Percentiles rank a stretch among this genome's conserved stretches.
Evolutionary conservation across 352 stramenopile species (phyloP).

Genomic region (Phytopythium ostracodes): DNA sequence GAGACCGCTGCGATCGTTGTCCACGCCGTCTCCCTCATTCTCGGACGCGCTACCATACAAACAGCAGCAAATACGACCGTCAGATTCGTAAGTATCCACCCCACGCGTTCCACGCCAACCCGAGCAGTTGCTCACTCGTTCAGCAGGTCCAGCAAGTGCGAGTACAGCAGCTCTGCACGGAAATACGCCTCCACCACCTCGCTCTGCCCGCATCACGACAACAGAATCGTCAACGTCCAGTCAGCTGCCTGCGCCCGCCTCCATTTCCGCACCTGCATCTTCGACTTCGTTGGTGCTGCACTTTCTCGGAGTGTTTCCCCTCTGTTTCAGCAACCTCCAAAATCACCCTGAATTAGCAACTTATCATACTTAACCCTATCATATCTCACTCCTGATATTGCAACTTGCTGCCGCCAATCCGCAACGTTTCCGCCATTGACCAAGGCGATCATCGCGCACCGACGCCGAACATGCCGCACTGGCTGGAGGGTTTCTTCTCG

Average conservation of each 20-base stretch:
- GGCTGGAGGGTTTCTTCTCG: slow-evolving; percentile 64
- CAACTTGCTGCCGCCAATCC: neutral
- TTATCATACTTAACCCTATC: neutral
- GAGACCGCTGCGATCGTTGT: neutral
- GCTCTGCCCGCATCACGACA: neutral
- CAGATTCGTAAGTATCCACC: neutral
- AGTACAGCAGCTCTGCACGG: slow-evolving; percentile 29
- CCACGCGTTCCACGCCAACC: neutral
- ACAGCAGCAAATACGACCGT: neutral
- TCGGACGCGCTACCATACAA: neutral
- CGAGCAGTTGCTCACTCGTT: slow-evolving; percentile 10
- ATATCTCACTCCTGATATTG: neutral
- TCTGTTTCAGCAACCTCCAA: neutral
- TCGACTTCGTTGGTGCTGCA: neutral
- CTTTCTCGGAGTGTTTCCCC: slow-evolving; percentile 1
- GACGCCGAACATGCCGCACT: slow-evolving; percentile 13
- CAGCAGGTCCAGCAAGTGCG: slow-evolving; percentile 24
- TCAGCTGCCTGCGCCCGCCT: neutral
- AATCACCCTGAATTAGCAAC: slow-evolving; percentile 1
- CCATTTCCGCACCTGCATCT: neutral
- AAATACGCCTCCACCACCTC: slow-evolving; percentile 24
- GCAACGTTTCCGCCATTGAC: slow-evolving; percentile 3
- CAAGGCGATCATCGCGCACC: neutral
- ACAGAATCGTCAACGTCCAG: neutral
- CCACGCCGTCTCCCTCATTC: neutral